Percentiles rank a stretch among this genome's conserved stretches.
phyloP scores from a whole-genome alignment of 2,329 filamentous ascomycete genomes.

The Acarospora socialis region DNA sequence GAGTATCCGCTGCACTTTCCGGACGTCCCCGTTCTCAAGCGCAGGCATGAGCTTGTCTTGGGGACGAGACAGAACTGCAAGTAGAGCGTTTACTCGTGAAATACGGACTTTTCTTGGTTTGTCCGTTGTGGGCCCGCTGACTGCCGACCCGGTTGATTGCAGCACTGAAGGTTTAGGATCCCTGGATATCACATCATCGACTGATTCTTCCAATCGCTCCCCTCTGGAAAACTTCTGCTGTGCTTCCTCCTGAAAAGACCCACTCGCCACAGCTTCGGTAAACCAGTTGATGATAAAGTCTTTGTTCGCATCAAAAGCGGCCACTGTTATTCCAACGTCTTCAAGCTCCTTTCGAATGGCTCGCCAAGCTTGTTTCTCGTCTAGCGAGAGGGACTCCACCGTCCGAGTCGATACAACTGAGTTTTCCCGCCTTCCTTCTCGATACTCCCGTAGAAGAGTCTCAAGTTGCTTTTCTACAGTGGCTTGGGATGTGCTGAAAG shows the following conservation, averaged over 20 bases:
- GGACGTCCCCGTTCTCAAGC: too few species aligned
- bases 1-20: too few species aligned
- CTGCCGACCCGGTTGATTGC: too few species aligned
- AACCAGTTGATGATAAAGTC: constrained; percentile 13
- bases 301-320: constrained; percentile 11
- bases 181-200: too few species aligned
- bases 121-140: too few species aligned
- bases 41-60: too few species aligned
- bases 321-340: constrained; percentile 12
- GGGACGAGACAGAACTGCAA: too few species aligned
- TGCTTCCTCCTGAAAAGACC: constrained; percentile 12
- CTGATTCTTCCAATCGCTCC: too few species aligned
- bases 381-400: constrained; percentile 9
- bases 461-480: constrained; percentile 10
- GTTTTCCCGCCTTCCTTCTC: constrained; percentile 8
- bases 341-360: constrained; percentile 12
- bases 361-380: constrained; percentile 12
- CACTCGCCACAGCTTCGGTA: constrained; percentile 2
- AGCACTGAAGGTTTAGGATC: too few species aligned
- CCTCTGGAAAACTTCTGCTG: too few species aligned
- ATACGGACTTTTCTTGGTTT: too few species aligned
- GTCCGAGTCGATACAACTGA: constrained; percentile 10
- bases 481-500: constrained; percentile 6
- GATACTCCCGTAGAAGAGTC: constrained; percentile 9
- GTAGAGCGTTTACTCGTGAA: too few species aligned